Evolutionary conservation across 2,329 filamentous ascomycete species (phyloP), one percentile per base, ranked within the genome.

Genomic region (Trematosphaeria pertusa): DNA sequence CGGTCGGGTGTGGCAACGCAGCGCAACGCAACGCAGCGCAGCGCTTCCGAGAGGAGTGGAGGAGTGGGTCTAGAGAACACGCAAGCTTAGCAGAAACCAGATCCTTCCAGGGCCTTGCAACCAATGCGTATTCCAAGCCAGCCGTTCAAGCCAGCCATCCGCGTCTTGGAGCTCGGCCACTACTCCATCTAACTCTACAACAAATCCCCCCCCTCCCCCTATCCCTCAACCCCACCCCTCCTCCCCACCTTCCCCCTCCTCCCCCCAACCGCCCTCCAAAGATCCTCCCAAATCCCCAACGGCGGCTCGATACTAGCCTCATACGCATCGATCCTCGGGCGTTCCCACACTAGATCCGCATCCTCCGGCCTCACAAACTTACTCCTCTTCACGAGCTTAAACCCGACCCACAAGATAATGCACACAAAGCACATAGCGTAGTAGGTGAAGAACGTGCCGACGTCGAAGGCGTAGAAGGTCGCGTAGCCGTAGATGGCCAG

Each of bases 311-410:
- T 46, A n/a, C 20, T 22, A 7, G 37, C 56, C 38, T 60, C 57
- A 47, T 62, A 56, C 11, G 65, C 73, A 58, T 76, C 74, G 26
- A 76, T 51, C 21, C 65, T 66, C 5, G 69, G 69, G 59, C 76
- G 74, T 11, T 74, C 74, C 34, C 68, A 72, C 56, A 68, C 70
- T 31, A 77, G 67, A 54, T 77, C 74, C 20, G 68, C 69, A 33
- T 75, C 68, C 4, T 42, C 53, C 7, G 65, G 47, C 46, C 61
- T 68, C 49, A 75, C 65, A 19, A 70, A 65, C 21, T 78, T 80
- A 0, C 85, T 87, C 58, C 81, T 78, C 59, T 86, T 86, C 58
- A 78, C 69, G 31, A 84, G 68, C 65, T 89, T 89, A 75, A 17
- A 82, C 46, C 59, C 81, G 87, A 6, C 77, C 69, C 9, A 65